Conservation (phyloP, 495 filamentous ascomycete species). For the Aspergillus sclerotioniger region DNA sequence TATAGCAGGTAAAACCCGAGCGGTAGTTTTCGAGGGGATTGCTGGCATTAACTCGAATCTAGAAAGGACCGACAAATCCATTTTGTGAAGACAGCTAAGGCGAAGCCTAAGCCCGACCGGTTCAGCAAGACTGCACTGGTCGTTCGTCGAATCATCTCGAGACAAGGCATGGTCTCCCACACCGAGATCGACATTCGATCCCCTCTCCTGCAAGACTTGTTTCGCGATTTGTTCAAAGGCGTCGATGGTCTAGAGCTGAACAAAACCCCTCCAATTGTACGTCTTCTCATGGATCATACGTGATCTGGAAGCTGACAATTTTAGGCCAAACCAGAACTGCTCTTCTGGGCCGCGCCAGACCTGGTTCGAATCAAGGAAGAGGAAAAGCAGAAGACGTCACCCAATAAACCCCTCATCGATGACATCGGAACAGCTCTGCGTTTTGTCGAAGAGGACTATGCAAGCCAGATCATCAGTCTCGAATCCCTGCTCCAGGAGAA, state of each 20-base stretch:
- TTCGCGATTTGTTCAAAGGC: conserved; percentile 1
- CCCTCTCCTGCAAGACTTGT: neutral
- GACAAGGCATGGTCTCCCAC: neutral
- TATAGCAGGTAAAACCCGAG: neutral
- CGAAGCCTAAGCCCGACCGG: neutral
- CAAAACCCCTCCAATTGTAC: conserved; percentile 2
- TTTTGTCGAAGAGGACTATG: conserved; percentile 5
- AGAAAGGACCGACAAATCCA: conserved; percentile 5
- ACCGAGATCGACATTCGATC: conserved; percentile 2
- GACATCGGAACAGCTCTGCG: neutral
- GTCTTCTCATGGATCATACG: too few species aligned
- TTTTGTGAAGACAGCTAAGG: conserved; percentile 9
- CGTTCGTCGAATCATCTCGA: conserved; percentile 1
- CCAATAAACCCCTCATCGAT: neutral
- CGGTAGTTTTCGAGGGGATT: neutral
- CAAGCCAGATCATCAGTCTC: neutral
- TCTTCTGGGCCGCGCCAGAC: conserved; percentile 4
- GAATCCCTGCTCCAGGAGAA: neutral
- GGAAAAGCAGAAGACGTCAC: conserved; percentile 3
- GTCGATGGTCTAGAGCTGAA: conserved; percentile 3
- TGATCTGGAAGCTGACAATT: too few species aligned
- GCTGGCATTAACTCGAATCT: neutral
- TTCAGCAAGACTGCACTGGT: conserved; percentile 4
- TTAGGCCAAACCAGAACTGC: neutral
- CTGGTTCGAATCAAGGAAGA: conserved; percentile 1